A percentile compares a stretch with the other conserved stretches of the same genome.
Conservation (phyloP, 805 yeast genomes). For the Schwanniomyces occidentalis region DNA sequence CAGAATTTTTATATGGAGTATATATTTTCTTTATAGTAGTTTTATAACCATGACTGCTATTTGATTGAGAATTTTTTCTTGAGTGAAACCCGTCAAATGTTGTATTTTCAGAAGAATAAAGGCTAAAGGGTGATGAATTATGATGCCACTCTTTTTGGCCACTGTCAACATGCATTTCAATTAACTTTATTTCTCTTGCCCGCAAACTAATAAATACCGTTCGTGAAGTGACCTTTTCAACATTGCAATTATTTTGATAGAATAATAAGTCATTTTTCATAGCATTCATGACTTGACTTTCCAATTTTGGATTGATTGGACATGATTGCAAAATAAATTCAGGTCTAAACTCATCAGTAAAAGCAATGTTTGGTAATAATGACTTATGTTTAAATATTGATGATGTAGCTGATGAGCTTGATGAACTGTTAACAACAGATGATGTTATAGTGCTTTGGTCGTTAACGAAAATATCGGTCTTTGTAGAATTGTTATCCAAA, state of each 20-base stretch:
- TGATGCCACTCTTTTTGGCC: conserved; percentile 1
- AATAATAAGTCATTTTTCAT: conserved; percentile 56
- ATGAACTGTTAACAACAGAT: neutral
- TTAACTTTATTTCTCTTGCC: conserved; percentile 45
- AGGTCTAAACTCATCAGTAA: conserved; percentile 51
- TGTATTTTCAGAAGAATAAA: conserved; percentile 2
- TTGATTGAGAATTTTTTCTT: conserved; percentile 4
- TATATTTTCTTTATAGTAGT: conserved; percentile 38
- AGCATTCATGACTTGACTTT: conserved; percentile 45
- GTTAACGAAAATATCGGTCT: conserved; percentile 4
- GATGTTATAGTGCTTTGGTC: conserved; percentile 1
- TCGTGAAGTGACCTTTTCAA: conserved; percentile 30
- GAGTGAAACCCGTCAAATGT: neutral
- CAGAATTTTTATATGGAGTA: conserved; percentile 33
- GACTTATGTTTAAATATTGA: conserved; percentile 17
- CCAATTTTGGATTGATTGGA: conserved; percentile 51
- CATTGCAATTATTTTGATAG: conserved; percentile 37
- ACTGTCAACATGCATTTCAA: conserved; percentile 38
- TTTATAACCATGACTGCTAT: conserved; percentile 24
- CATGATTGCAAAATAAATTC: conserved; percentile 57
- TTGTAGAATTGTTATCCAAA: neutral
- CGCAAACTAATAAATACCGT: conserved; percentile 45
- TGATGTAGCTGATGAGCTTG: neutral
- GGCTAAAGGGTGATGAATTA: neutral
- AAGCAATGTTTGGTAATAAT: conserved; percentile 39